Conservation (phyloP, 1,284 basidiomycete genomes). For the Salmacisia buchloeana region DNA sequence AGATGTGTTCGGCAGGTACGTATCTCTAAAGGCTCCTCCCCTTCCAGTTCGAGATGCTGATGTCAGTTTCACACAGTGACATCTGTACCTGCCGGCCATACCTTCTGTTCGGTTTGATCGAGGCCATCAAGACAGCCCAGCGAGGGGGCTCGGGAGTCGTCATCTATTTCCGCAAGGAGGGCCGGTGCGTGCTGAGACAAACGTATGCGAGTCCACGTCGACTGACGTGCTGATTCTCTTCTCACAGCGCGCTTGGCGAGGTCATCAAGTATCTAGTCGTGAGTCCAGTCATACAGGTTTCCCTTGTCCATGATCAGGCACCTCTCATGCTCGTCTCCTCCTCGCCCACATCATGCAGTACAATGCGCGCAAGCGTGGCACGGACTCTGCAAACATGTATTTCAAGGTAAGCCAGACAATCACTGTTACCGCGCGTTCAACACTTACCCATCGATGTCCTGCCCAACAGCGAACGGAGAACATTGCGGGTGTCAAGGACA, state of each 20-base stretch:
- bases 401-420: conserved; percentile 66
- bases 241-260: conserved; percentile 72
- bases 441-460: no score
- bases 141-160: conserved; percentile 84
- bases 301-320: conserved; percentile 55
- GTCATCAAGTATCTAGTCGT: conserved; percentile 51
- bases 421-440: no score
- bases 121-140: conserved; percentile 80
- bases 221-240: not conserved
- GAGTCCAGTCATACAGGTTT: no score
- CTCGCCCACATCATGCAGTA: conserved; percentile 65
- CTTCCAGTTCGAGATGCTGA: conserved; percentile 33
- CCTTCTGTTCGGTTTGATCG: conserved; percentile 84
- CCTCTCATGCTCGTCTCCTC: not conserved
- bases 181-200: no score
- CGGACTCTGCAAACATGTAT: conserved; percentile 85
- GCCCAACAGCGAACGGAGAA: conserved; percentile 69
- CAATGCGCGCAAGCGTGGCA: conserved; percentile 88
- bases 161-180: conserved; percentile 91
- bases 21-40: conserved; percentile 1
- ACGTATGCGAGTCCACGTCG: no score
- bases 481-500: conserved; percentile 74
- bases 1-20: conserved; percentile 45
- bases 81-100: conserved; percentile 86
- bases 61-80: no score